Evolutionary conservation across 306 rosid genomes (phyloP).

Genomic region (Castanopsis chinensis): DNA sequence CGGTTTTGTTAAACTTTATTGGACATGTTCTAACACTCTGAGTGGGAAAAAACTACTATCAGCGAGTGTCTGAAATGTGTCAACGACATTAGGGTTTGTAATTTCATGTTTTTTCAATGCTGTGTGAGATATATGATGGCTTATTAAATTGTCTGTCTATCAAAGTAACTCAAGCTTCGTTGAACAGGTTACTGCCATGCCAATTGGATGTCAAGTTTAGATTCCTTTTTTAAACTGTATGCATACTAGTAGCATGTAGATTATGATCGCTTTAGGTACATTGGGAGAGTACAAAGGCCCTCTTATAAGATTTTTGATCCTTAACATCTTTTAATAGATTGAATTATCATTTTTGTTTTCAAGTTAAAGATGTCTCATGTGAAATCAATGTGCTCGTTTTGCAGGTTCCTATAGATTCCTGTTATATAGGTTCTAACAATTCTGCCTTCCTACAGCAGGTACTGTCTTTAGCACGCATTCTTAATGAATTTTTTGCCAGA

Average conservation of each 20-base stretch:
- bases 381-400: slow-evolving; percentile 16
- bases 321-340: background rate
- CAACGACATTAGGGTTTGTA: background rate
- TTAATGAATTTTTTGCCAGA: slow-evolving; percentile 20
- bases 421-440: slow-evolving; percentile 75
- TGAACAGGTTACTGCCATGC: background rate
- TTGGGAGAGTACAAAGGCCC: background rate
- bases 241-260: background rate
- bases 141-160: background rate
- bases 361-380: background rate
- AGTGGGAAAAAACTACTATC: background rate
- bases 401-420: slow-evolving; percentile 95
- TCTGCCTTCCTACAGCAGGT: slow-evolving; percentile 99
- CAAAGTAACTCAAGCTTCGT: background rate
- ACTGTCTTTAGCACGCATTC: slow-evolving; percentile 11
- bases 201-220: background rate
- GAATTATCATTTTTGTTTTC: background rate
- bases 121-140: background rate
- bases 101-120: background rate
- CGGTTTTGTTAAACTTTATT: background rate
- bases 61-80: background rate
- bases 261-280: background rate
- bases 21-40: background rate
- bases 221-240: background rate
- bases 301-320: background rate